These are phyloP conservation scores for Pezicula radicicola DNA, from an alignment of 2,329 filamentous ascomycete genomes.

Conservation along the genomic window DNA sequence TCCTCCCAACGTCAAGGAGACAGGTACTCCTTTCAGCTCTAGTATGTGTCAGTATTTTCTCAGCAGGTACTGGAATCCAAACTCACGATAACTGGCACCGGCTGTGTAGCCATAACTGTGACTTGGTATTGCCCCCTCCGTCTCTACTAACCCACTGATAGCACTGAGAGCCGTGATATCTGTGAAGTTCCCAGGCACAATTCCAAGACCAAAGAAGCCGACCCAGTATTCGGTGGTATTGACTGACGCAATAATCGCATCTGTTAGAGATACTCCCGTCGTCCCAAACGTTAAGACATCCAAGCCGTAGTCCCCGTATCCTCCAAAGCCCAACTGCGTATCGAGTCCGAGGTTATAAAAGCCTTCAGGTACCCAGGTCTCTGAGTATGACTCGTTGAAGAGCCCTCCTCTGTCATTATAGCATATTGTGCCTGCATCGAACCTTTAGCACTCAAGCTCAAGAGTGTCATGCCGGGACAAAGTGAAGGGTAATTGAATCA, in stretches of 20 bases:
- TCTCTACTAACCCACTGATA: constrained; percentile 55
- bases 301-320: constrained; percentile 63
- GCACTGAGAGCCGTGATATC: constrained; percentile 46
- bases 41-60: constrained; percentile 22
- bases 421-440: constrained; percentile 47
- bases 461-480: too few species aligned
- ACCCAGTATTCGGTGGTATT: constrained; percentile 50
- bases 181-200: constrained; percentile 50
- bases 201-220: constrained; percentile 55
- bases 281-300: constrained; percentile 34
- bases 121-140: constrained; percentile 61
- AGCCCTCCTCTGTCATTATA: constrained; percentile 53
- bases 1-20: constrained; percentile 66
- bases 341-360: constrained; percentile 50
- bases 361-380: constrained; percentile 43
- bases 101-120: constrained; percentile 75
- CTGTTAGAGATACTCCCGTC: constrained; percentile 33
- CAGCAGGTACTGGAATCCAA: neutral
- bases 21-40: constrained; percentile 42
- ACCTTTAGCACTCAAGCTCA: neutral
- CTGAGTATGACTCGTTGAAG: constrained; percentile 51
- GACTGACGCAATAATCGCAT: constrained; percentile 37
- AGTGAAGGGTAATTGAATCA: too few species aligned
- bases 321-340: constrained; percentile 52
- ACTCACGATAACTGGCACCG: constrained; percentile 67